These are phyloP conservation scores for Nicotiana noctiflora DNA, from an alignment of 257 asterid genomes.

Conservation along the genomic window DNA sequence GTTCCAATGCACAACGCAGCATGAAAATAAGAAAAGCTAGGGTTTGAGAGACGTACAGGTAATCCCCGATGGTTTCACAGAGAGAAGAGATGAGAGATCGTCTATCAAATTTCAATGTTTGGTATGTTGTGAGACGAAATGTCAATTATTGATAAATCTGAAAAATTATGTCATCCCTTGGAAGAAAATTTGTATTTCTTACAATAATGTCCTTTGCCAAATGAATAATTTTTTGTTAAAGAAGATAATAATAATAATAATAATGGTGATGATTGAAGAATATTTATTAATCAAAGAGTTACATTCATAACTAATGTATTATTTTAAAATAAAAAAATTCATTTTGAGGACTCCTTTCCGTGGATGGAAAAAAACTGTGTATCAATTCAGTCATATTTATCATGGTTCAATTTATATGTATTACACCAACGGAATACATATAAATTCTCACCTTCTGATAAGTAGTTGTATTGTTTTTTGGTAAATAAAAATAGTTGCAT, in stretches of 20 bases:
- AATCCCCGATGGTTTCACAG: slow-evolving; percentile 2
- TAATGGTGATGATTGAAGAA: background rate
- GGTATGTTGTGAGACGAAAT: background rate
- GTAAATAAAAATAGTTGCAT: background rate
- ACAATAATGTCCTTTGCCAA: background rate
- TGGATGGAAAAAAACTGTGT: no score
- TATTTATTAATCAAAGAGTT: background rate
- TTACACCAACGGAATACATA: no score
- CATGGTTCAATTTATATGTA: no score
- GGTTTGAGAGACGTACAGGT: slow-evolving; percentile 12
- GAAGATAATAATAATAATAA: no score
- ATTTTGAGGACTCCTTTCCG: background rate
- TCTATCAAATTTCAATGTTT: background rate
- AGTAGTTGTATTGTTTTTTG: no score
- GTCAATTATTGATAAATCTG: background rate
- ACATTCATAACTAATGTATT: background rate
- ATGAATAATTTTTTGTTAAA: background rate
- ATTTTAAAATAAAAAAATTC: background rate
- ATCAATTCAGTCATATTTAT: no score
- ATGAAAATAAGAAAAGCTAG: background rate
- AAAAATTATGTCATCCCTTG: background rate
- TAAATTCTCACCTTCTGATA: no score
- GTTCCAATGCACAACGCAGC: background rate
- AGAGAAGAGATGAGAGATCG: background rate
- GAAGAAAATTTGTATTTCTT: background rate